Conservation (phyloP, 139 green algal genomes). For the Bryopsis sp. region DNA sequence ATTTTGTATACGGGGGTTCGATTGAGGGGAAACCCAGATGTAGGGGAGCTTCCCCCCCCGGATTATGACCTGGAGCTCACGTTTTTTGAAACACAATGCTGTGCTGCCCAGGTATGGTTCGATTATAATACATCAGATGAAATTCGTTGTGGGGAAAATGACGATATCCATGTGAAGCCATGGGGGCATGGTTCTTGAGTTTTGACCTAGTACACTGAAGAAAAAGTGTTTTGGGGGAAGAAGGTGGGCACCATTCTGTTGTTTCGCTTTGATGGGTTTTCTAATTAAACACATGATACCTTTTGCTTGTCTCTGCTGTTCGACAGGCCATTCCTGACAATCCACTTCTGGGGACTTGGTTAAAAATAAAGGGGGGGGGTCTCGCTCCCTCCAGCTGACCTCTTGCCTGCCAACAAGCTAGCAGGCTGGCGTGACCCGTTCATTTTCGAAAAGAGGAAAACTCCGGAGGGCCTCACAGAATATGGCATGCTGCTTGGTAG, state of each 20-base stretch:
- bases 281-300: too few species aligned
- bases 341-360: background rate
- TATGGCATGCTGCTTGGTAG: slow-evolving; percentile 58
- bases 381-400: slow-evolving; percentile 32
- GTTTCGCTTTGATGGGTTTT: too few species aligned
- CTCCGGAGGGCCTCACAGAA: background rate
- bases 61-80: slow-evolving; percentile 29
- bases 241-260: too few species aligned
- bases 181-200: too few species aligned
- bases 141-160: too few species aligned
- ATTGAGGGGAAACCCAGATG: slow-evolving; percentile 36
- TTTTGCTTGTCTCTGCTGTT: slow-evolving; percentile 20
- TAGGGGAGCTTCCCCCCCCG: background rate
- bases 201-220: too few species aligned
- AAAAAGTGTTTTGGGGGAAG: too few species aligned
- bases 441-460: too few species aligned
- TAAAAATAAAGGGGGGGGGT: slow-evolving; percentile 18
- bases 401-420: too few species aligned
- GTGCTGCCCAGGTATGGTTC: too few species aligned
- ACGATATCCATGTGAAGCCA: too few species aligned
- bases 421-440: slow-evolving; percentile 74
- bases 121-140: too few species aligned
- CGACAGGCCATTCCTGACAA: background rate
- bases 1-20: slow-evolving; percentile 67
- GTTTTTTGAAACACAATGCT: slow-evolving; percentile 59